Evolutionary conservation across 169 alveolate species (phyloP).

Genomic region (Cardiosporidium cionae): DNA sequence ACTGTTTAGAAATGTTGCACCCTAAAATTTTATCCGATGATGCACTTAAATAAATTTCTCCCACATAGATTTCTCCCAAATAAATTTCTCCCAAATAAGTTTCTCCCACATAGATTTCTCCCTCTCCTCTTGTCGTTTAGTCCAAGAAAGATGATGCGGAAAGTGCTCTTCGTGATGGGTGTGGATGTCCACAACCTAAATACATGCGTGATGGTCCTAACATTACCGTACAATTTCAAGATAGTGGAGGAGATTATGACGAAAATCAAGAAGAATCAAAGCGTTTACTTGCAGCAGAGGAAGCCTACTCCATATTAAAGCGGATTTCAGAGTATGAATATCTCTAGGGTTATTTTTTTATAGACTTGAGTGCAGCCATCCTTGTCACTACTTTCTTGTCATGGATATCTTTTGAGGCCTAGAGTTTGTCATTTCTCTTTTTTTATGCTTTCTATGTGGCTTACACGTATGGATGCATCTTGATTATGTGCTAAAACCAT

Average conservation of each 20-base stretch:
- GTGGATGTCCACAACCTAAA: conserved; percentile 82
- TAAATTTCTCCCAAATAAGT: not conserved
- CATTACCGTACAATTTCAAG: conserved; percentile 62
- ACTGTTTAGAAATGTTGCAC: no score
- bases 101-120: not conserved
- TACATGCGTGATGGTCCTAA: conserved; percentile 79
- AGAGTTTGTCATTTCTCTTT: no score
- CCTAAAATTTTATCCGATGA: no score
- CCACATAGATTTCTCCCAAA: not conserved
- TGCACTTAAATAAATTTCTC: no score
- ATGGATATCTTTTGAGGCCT: no score
- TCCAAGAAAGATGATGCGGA: conserved; percentile 1
- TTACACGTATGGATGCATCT: no score
- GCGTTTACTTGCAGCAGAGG: conserved; percentile 63
- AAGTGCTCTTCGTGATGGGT: conserved; percentile 55
- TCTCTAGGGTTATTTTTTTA: no score
- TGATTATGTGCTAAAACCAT: no score
- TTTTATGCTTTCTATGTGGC: no score
- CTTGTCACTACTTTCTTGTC: no score
- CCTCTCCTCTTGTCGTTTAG: not conserved
- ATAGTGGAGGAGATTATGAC: conserved; percentile 45
- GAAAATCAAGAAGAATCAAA: conserved; percentile 33
- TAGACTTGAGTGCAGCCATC: no score
- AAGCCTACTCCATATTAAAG: conserved; percentile 73
- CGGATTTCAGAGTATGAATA: conserved; percentile 68